phyloP scores from a whole-genome alignment of 2,329 filamentous ascomycete species.

The Aureobasidium sp. region DNA sequence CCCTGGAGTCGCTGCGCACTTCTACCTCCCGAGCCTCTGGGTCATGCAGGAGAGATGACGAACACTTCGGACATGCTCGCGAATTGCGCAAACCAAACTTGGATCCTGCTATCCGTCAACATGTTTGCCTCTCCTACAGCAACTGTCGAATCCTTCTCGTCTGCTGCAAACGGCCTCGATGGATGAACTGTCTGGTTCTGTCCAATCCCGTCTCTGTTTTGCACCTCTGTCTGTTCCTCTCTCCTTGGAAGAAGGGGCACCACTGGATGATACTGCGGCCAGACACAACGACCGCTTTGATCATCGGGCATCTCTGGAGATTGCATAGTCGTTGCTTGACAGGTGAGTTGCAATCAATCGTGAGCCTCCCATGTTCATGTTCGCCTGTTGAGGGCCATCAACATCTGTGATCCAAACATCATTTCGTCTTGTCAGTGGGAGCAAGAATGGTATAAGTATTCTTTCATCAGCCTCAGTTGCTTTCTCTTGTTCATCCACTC shows the following conservation, averaged over 20 bases:
- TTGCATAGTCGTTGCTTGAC: not conserved
- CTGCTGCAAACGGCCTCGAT: not conserved
- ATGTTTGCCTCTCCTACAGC: not conserved
- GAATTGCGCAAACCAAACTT: not conserved
- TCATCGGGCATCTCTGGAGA: not conserved
- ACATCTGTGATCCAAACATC: not conserved
- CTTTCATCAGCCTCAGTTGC: not conserved
- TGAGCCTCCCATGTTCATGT: not conserved
- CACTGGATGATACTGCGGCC: not conserved
- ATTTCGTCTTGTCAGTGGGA: too few species aligned
- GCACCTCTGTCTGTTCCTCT: not conserved
- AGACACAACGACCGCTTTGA: not conserved
- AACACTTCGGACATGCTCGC: not conserved
- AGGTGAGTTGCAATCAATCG: not conserved
- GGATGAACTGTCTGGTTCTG: not conserved
- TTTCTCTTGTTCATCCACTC: not conserved
- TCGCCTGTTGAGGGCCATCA: not conserved
- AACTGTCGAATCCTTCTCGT: not conserved
- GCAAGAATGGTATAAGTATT: not conserved
- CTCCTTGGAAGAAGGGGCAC: not conserved
- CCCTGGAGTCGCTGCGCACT: not conserved
- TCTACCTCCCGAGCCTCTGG: too few species aligned
- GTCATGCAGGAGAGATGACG: not conserved
- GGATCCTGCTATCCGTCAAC: not conserved
- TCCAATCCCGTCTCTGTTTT: not conserved